Evolutionary conservation across 2,329 filamentous ascomycete species (phyloP), one percentile per base, ranked within the genome.

Genomic region (Alternaria ethzedia): DNA sequence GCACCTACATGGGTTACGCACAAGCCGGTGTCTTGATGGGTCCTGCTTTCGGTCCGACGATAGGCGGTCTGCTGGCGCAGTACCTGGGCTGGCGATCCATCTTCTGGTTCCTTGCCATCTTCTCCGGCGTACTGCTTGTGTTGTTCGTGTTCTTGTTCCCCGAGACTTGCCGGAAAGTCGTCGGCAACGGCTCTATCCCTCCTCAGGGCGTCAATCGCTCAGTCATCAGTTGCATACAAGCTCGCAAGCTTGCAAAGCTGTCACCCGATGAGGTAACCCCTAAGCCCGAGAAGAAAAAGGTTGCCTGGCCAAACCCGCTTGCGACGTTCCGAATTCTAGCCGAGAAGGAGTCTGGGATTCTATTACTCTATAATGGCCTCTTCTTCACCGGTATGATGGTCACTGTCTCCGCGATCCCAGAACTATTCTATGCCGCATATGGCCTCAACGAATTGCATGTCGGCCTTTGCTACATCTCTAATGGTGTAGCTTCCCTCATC

Each of bases 1-100:
- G 92, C 1, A 87, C 85, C 65, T 94, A 91, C 72, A 90, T 94
- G 80, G 82, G 91, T 86, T 60, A 86, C 89, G 62, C 87, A 89
- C n/a, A 86, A 84, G 45, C 83, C 84, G 7, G 88, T 86, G 17
- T 76, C 4, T 54, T 78, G 11, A 72, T 76, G 65, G 70, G 78
- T 11, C 65, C 75, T 30, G 68, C 75, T 7, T 74, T 78, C 52
- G 78, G 76, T 0, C 79, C 79, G 28, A 76, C 78, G 0, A 75
- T 82, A 11, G 79, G 79, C 21, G 74, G 70, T 3, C 61, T 77
- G 0, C 54, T 77, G 2, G 70, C 73, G 5, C 71, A 74, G 47
- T 75, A 75, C 54, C 71, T 81, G 1, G 79, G 79, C 10, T 81
- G 79, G 74, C 72, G 77, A 32, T 75, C 76, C 1, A 80, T 80